These are phyloP conservation scores for Trichoderma sp. DNA, from an alignment of 2,329 filamentous ascomycete genomes.

Conservation along the genomic window DNA sequence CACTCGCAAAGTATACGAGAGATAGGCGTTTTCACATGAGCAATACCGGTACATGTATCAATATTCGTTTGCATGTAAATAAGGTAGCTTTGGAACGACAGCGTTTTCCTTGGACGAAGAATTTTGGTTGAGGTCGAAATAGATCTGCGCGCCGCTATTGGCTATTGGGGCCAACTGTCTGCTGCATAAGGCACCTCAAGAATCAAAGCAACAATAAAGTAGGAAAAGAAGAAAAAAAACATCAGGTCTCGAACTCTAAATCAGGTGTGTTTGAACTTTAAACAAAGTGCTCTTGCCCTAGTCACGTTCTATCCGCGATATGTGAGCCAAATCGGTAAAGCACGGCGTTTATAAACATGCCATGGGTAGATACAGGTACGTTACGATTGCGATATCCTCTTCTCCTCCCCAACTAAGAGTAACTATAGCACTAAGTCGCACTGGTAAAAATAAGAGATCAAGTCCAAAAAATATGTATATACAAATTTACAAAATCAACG, in stretches of 20 bases:
- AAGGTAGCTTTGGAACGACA: background rate
- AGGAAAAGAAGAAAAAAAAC: background rate
- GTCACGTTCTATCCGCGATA: background rate
- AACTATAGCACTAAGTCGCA: background rate
- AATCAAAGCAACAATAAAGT: background rate
- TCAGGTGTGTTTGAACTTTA: background rate
- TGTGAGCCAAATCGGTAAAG: background rate
- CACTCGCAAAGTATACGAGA: background rate
- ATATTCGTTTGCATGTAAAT: background rate
- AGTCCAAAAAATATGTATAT: constrained; percentile 9
- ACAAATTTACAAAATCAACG: constrained; percentile 9
- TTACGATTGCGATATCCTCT: background rate
- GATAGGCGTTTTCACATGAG: background rate
- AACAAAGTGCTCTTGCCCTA: background rate
- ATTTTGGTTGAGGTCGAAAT: background rate
- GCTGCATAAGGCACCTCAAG: background rate
- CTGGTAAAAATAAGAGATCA: background rate
- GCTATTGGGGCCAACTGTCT: background rate
- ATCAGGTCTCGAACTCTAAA: background rate
- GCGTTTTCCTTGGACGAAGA: too few species aligned
- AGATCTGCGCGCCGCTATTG: background rate
- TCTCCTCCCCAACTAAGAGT: background rate
- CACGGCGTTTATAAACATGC: background rate
- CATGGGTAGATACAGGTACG: background rate
- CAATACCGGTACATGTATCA: background rate